Conservation (phyloP, 805 yeast genomes). For the Gaillardinia entomophila region DNA sequence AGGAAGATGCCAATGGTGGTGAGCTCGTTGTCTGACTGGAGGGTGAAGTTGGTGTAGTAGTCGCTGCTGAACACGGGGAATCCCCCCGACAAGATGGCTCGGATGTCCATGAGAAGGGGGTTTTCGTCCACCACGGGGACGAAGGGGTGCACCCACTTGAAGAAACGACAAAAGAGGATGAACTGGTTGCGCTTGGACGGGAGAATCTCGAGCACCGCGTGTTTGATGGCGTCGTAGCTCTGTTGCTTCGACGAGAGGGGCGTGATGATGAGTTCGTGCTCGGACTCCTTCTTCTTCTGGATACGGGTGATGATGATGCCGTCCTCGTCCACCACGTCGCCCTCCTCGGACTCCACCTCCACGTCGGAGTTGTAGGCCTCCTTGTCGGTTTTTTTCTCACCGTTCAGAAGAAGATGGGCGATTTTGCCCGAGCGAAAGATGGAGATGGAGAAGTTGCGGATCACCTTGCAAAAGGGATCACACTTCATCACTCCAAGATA, state of each 20-base stretch:
- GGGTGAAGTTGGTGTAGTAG: conserved; percentile 13
- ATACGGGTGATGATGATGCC: conserved; percentile 23
- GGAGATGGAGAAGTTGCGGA: conserved; percentile 28
- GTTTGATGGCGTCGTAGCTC: conserved; percentile 22
- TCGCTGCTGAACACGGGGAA: conserved; percentile 14
- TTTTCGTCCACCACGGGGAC: conserved; percentile 30
- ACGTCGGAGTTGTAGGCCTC: not conserved
- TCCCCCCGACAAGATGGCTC: conserved; percentile 13
- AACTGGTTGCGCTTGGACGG: conserved; percentile 22
- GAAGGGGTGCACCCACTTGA: conserved; percentile 35
- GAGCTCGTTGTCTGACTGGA: conserved; percentile 27
- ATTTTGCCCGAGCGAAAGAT: conserved; percentile 30
- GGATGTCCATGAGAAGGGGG: conserved; percentile 19
- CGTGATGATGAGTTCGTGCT: not conserved
- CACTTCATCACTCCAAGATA: conserved; percentile 35
- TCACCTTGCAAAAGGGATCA: conserved; percentile 32
- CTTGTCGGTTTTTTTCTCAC: conserved; percentile 6
- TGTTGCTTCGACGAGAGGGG: conserved; percentile 11
- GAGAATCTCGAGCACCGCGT: conserved; percentile 21
- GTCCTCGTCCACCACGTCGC: conserved; percentile 20
- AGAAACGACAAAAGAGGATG: conserved; percentile 25
- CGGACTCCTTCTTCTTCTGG: conserved; percentile 5
- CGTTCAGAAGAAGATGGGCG: conserved; percentile 18
- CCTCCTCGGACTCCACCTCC: conserved; percentile 9
- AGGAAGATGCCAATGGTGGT: conserved; percentile 23